Base-by-base conservation (phyloP, 2,329 filamentous ascomycete genomes). In the Fusarium virguliforme region DNA sequence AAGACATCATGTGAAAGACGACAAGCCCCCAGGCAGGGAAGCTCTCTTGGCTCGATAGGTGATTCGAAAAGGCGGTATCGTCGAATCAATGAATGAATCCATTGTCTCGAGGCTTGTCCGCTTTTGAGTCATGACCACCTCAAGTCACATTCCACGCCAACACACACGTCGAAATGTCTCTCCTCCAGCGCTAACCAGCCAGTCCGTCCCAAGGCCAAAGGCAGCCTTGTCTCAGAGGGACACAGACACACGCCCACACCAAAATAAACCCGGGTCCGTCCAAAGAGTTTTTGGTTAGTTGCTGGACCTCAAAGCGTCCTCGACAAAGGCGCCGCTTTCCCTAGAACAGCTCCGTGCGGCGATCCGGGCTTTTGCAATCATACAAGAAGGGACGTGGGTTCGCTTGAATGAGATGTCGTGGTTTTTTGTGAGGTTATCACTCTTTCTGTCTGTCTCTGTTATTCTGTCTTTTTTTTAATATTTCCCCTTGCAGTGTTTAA, bases 81-180 rank as follows among this genome's bases (percentile, higher is more conserved):
- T 28, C n/a, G 24, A 48, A 48, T 48, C 13, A 61, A 32, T 50
- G 28, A 48, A 50, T 64, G 51, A 64, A 63, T 38, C 55, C 65
- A 73, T 70, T 76, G 72, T 75, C 60, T 13, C 18, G 43, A 35
- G 40, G 46, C 18, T 15, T 18, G 34, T n/a, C 59, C 37, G 40
- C 60, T 72, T 18, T 75, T 75, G 74, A 76, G 74, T 76, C 74
- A 75, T 71, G 66, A 55, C 61, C 61, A 58, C 68, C 64, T 18
- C 28, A 30, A 65, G 62, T 74, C 74, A 76, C 74, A 76, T 76
- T 76, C 74, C 74, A 73, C 62, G 64, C 65, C 71, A 63, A 43
- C 18, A 62, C 64, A 35, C 65, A 18, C 46, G 65, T 62, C 34
- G 30, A 6, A 18, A 48, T 66, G 59, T 73, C 68, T 75, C 60